These are phyloP conservation scores for Mycena polygramma DNA, from an alignment of 768 basidiomycete genomes.

Conservation along the genomic window DNA sequence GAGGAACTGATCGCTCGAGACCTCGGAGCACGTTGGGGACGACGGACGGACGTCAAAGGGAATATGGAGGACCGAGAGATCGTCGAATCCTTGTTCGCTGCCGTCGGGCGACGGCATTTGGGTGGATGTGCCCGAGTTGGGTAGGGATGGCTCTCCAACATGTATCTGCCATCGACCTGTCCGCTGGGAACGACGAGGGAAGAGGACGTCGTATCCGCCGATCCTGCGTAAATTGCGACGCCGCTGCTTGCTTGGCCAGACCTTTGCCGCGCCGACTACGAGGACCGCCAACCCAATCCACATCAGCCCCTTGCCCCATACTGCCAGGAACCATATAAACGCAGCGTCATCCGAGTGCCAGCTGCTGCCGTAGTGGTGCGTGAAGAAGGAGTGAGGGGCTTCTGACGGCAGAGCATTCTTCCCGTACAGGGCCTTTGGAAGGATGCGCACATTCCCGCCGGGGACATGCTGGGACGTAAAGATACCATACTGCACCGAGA, in stretches of 20 bases:
- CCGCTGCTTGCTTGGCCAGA: slow-evolving; percentile 69
- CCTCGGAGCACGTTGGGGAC: slow-evolving; percentile 68
- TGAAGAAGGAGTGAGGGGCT: slow-evolving; percentile 93
- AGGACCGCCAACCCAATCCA: slow-evolving; percentile 84
- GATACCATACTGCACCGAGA: slow-evolving; percentile 93
- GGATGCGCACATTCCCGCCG: slow-evolving; percentile 83
- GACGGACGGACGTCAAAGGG: slow-evolving; percentile 70
- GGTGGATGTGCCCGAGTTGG: slow-evolving; percentile 60
- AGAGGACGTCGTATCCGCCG: slow-evolving; percentile 81
- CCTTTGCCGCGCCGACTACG: slow-evolving; percentile 74
- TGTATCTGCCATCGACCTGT: slow-evolving; percentile 84
- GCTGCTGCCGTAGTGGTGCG: slow-evolving; percentile 97
- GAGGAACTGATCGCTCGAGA: slow-evolving; percentile 60
- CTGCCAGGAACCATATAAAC: slow-evolving; percentile 93
- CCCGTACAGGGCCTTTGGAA: slow-evolving; percentile 97
- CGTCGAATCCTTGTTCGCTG: slow-evolving; percentile 58
- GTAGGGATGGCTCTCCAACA: slow-evolving; percentile 68
- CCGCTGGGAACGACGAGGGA: slow-evolving; percentile 80
- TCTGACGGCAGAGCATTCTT: slow-evolving; percentile 91
- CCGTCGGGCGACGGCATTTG: slow-evolving; percentile 58
- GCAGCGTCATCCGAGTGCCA: slow-evolving; percentile 99
- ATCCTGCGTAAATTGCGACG: slow-evolving; percentile 71
- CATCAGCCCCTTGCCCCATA: slow-evolving; percentile 91
- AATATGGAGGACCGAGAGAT: slow-evolving; percentile 72
- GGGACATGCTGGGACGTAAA: slow-evolving; percentile 78